phyloP scores from a whole-genome alignment of 2,329 filamentous ascomycete species.

The Neoarthrinium moseri region DNA sequence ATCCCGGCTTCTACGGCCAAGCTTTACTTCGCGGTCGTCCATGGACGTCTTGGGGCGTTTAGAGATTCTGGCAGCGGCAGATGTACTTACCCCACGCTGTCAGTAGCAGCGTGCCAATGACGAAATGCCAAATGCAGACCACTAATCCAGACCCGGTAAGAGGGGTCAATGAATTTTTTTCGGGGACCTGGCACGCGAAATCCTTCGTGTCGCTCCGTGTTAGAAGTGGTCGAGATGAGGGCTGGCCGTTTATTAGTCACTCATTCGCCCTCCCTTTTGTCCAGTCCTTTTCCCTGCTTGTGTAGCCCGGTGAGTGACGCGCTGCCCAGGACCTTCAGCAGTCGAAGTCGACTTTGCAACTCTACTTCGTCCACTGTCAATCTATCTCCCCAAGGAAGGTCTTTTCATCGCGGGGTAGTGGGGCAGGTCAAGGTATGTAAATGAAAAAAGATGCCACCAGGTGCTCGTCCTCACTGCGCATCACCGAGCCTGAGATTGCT shows the following conservation, averaged over 20 bases:
- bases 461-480: too few relatives aligned
- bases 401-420: constrained; percentile 11
- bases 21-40: too few relatives aligned
- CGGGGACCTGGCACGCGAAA: constrained; percentile 3
- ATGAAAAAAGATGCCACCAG: not conserved
- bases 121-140: constrained; percentile 18
- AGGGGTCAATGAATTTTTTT: constrained; percentile 26
- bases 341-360: too few relatives aligned
- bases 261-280: constrained; percentile 15
- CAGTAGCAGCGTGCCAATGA: too few relatives aligned
- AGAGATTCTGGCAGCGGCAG: too few relatives aligned
- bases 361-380: not conserved
- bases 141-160: constrained; percentile 25
- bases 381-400: not conserved
- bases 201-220: not conserved
- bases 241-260: constrained; percentile 16
- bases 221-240: constrained; percentile 2
- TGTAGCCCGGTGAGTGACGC: not conserved
- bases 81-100: too few relatives aligned
- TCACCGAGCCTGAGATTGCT: too few relatives aligned
- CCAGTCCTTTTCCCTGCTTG: constrained; percentile 1
- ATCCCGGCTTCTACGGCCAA: too few relatives aligned
- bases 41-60: too few relatives aligned
- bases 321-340: too few relatives aligned
- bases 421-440: constrained; percentile 11